These are phyloP conservation scores for Typha latifolia DNA, from an alignment of 176 grass and related monocot species.

Conservation along the genomic window DNA sequence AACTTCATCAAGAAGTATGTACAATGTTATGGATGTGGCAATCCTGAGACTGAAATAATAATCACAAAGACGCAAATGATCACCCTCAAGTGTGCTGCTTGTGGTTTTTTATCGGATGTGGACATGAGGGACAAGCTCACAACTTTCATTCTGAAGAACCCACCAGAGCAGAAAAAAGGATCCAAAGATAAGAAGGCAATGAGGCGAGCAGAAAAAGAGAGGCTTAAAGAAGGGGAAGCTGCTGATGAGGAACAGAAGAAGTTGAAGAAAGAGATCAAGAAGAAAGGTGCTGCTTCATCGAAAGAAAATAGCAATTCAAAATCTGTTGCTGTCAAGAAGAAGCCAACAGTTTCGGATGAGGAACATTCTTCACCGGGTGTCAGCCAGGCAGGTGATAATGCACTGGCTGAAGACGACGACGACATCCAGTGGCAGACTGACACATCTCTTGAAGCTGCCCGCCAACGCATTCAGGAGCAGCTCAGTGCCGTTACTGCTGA, in stretches of 20 bases:
- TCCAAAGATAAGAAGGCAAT: slow-evolving; percentile 68
- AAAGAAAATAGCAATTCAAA: slow-evolving; percentile 18
- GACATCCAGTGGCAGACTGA: slow-evolving; percentile 79
- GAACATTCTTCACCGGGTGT: slow-evolving; percentile 48
- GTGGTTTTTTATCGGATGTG: slow-evolving; percentile 70
- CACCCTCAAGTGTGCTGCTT: slow-evolving; percentile 74
- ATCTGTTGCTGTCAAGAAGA: slow-evolving; percentile 22
- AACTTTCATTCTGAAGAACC: slow-evolving; percentile 57
- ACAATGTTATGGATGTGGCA: slow-evolving; percentile 64
- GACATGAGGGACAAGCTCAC: slow-evolving; percentile 73
- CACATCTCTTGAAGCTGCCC: slow-evolving; percentile 54
- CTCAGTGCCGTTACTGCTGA: slow-evolving; percentile 71
- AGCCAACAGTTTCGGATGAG: slow-evolving; percentile 47
- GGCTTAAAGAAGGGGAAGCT: slow-evolving; percentile 62
- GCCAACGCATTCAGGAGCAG: slow-evolving; percentile 74
- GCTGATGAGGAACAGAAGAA: slow-evolving; percentile 85
- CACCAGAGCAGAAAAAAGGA: slow-evolving; percentile 61
- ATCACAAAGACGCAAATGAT: slow-evolving; percentile 53
- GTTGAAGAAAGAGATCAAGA: slow-evolving; percentile 65
- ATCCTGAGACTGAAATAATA: slow-evolving; percentile 71
- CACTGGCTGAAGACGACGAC: slow-evolving; percentile 29
- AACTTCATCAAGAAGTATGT: slow-evolving; percentile 92
- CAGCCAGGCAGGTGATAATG: slow-evolving; percentile 26
- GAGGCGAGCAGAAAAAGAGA: slow-evolving; percentile 80
- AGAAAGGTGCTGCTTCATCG: slow-evolving; percentile 21